Conservation (phyloP, 768 basidiomycete species). For the Mycena indigotica region DNA sequence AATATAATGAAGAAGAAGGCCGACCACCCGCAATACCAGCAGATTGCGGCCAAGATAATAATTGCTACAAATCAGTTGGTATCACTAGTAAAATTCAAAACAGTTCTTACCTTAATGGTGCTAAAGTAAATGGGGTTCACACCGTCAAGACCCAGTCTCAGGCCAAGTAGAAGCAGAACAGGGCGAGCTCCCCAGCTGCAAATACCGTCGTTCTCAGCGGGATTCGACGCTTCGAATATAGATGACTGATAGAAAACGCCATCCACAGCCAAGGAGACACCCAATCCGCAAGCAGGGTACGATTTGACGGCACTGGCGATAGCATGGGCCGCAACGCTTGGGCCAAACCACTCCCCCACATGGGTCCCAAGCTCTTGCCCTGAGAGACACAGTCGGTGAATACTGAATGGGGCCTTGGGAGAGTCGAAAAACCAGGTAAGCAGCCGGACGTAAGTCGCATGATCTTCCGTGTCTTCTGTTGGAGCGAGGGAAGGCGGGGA, state of each 20-base stretch:
- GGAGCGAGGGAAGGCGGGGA: conserved; percentile 48
- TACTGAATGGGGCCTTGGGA: conserved; percentile 87
- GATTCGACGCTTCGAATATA: conserved; percentile 77
- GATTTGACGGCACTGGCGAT: conserved; percentile 80
- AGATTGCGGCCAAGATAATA: conserved; percentile 93
- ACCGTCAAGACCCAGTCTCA: conserved; percentile 86
- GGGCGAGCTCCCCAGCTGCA: conserved; percentile 77
- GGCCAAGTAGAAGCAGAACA: conserved; percentile 84
- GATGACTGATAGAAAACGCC: conserved; percentile 82
- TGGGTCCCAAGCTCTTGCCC: conserved; percentile 95
- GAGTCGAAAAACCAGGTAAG: conserved; percentile 95
- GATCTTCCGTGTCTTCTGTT: conserved; percentile 35
- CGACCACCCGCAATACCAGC: conserved; percentile 97
- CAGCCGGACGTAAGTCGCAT: conserved; percentile 88
- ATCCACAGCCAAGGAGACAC: conserved; percentile 83
- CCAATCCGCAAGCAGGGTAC: conserved; percentile 79
- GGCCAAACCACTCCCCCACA: conserved; percentile 98
- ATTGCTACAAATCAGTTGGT: conserved; percentile 45
- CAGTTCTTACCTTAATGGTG: conserved; percentile 51
- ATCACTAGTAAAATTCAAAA: not conserved
- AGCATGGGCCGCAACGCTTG: conserved; percentile 95
- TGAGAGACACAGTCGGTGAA: conserved; percentile 93
- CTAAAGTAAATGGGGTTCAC: conserved; percentile 96
- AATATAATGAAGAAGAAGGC: conserved; percentile 97
- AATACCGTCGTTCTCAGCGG: conserved; percentile 24